Conservation (phyloP, 345 rosid genomes). For the Diplotaxis tenuifolia region DNA sequence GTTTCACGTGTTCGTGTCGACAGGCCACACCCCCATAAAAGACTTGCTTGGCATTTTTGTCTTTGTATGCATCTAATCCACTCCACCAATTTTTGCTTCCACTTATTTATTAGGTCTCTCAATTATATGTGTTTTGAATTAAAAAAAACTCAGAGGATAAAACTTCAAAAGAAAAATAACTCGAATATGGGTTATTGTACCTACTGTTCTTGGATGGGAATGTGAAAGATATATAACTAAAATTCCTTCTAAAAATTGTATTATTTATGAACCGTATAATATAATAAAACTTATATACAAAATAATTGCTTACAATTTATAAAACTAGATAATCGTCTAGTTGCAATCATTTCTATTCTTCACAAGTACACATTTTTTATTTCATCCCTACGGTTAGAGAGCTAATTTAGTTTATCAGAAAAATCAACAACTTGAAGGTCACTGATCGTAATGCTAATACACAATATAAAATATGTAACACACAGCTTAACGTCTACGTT, state of each 20-base stretch:
- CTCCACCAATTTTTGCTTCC: conserved; percentile 6
- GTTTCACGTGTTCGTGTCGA: conserved; percentile 40
- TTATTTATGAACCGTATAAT: too few relatives aligned
- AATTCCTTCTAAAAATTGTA: too few relatives aligned
- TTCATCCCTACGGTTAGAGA: neutral
- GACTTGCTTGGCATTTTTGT: conserved; percentile 29
- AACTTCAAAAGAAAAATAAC: neutral
- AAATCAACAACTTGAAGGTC: neutral
- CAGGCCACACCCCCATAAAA: conserved; percentile 31
- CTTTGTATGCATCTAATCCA: conserved; percentile 20
- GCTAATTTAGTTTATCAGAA: neutral
- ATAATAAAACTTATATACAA: too few relatives aligned
- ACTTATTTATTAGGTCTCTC: neutral
- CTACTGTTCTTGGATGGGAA: too few relatives aligned
- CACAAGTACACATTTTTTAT: too few relatives aligned
- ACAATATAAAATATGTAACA: neutral
- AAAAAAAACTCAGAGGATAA: neutral
- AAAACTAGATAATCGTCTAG: neutral
- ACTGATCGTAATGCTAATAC: neutral
- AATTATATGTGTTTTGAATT: conserved; percentile 6
- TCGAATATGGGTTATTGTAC: conserved; percentile 12
- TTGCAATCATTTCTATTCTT: neutral
- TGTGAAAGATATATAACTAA: too few relatives aligned
- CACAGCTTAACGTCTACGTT: neutral
- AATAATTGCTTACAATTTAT: too few relatives aligned